A percentile compares a stretch with the other conserved stretches of the same genome.
Evolutionary conservation across 345 rosid species (phyloP).

Genomic region (Combretum micranthum): DNA sequence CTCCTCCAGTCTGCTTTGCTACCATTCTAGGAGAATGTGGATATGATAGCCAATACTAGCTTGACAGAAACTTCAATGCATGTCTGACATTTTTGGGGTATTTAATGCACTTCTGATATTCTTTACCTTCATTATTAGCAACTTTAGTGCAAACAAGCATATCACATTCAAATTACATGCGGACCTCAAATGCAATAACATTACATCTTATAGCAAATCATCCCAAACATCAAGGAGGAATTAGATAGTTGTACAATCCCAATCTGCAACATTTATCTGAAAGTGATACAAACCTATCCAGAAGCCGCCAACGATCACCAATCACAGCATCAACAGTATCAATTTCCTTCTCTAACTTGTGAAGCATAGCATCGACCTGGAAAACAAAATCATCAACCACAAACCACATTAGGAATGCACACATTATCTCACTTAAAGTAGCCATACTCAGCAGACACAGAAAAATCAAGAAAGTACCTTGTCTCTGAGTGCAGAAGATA

Average conservation of each 20-base stretch:
- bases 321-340: slow-evolving; percentile 75
- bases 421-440: too few species aligned
- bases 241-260: not conserved
- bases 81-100: too few species aligned
- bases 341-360: slow-evolving; percentile 86
- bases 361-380: slow-evolving; percentile 81
- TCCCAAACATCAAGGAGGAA: not conserved
- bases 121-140: too few species aligned
- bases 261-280: not conserved
- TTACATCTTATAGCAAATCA: too few species aligned
- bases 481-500: slow-evolving; percentile 75
- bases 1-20: too few species aligned
- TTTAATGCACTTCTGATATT: too few species aligned
- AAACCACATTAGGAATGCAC: slow-evolving; percentile 2
- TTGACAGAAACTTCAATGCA: too few species aligned
- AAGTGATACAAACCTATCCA: slow-evolving; percentile 52
- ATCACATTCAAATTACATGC: too few species aligned
- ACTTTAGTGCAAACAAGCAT: too few species aligned
- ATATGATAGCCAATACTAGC: too few species aligned
- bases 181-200: too few species aligned
- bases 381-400: slow-evolving; percentile 4
- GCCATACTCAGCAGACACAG: slow-evolving; percentile 2
- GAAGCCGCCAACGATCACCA: slow-evolving; percentile 71
- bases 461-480: slow-evolving; percentile 26
- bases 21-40: too few species aligned